Conservation (phyloP, 345 rosid genomes). For the Lepidium sativum region DNA sequence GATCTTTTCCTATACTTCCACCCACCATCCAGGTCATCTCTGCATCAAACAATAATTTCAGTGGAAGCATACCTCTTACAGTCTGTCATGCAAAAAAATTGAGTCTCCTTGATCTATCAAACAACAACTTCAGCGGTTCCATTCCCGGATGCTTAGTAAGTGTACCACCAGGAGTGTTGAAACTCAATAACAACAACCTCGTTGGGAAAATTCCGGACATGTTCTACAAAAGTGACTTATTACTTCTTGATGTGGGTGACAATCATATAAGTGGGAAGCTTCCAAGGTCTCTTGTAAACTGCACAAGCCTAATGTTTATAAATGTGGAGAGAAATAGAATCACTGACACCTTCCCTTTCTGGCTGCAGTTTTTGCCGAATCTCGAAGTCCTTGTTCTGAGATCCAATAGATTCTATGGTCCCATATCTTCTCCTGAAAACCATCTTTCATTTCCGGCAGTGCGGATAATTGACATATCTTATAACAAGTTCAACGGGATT, state of each 20-base stretch:
- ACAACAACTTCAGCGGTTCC: constrained; percentile 23
- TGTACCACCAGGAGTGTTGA: background rate
- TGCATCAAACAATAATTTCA: constrained; percentile 22
- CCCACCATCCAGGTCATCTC: background rate
- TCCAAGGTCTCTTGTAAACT: constrained; percentile 29
- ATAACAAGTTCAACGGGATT: constrained; percentile 15
- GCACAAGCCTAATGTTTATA: constrained; percentile 25
- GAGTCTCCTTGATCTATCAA: constrained; percentile 31
- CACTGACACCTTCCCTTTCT: constrained; percentile 29
- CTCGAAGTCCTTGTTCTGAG: constrained; percentile 32
- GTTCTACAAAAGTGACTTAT: background rate
- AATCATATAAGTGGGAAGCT: constrained; percentile 23
- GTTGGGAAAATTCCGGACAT: background rate
- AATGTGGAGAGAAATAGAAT: constrained; percentile 32
- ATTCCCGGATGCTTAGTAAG: constrained; percentile 24
- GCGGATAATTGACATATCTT: constrained; percentile 36
- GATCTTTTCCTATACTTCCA: background rate
- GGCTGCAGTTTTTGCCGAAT: constrained; percentile 11
- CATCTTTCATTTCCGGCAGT: constrained; percentile 14
- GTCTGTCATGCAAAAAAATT: constrained; percentile 19
- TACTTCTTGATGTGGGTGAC: background rate
- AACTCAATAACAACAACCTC: background rate
- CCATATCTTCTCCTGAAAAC: constrained; percentile 3
- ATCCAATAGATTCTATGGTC: constrained; percentile 28
- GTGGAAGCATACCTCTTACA: constrained; percentile 28